Conservation (phyloP, 2,329 filamentous ascomycete genomes). For the Fusarium armeniacum region DNA sequence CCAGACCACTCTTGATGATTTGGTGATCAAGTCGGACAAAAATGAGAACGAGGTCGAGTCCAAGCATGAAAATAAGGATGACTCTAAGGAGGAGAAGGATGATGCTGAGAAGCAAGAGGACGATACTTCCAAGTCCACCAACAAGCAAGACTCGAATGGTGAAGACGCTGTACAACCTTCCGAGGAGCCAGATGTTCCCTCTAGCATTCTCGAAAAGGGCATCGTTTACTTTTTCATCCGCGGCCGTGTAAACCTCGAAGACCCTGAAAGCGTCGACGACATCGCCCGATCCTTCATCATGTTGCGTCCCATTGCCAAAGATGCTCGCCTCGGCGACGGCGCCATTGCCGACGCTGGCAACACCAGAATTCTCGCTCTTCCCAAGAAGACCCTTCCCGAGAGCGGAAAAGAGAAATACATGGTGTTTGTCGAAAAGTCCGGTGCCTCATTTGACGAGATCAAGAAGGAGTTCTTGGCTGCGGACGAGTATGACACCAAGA, state of each 20-base stretch:
- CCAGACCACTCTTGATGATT: slow-evolving; percentile 46
- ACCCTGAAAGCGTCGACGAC: slow-evolving; percentile 77
- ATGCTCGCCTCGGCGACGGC: slow-evolving; percentile 70
- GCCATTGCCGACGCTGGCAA: slow-evolving; percentile 67
- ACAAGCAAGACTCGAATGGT: slow-evolving; percentile 20
- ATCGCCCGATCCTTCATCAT: slow-evolving; percentile 85
- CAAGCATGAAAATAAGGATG: slow-evolving; percentile 12
- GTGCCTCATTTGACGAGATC: slow-evolving; percentile 75
- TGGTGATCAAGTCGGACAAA: slow-evolving; percentile 16
- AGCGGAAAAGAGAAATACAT: slow-evolving; percentile 79
- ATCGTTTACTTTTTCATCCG: slow-evolving; percentile 93
- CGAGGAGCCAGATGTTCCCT: slow-evolving; percentile 54
- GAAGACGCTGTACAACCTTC: slow-evolving; percentile 40
- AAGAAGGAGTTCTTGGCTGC: slow-evolving; percentile 78
- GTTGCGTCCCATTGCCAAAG: slow-evolving; percentile 77
- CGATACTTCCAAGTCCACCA: slow-evolving; percentile 2
- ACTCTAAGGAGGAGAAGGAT: slow-evolving; percentile 11
- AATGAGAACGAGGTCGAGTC: neutral
- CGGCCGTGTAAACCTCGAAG: slow-evolving; percentile 78
- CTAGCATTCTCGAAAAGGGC: slow-evolving; percentile 83
- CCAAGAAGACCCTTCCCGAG: slow-evolving; percentile 85
- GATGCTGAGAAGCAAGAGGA: slow-evolving; percentile 17
- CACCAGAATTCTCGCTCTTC: slow-evolving; percentile 80
- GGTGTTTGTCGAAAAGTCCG: slow-evolving; percentile 84
- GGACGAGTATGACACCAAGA: slow-evolving; percentile 81